Evolutionary conservation across 1,284 basidiomycete species (phyloP).

Genomic region (Quambalaria eucalypti): DNA sequence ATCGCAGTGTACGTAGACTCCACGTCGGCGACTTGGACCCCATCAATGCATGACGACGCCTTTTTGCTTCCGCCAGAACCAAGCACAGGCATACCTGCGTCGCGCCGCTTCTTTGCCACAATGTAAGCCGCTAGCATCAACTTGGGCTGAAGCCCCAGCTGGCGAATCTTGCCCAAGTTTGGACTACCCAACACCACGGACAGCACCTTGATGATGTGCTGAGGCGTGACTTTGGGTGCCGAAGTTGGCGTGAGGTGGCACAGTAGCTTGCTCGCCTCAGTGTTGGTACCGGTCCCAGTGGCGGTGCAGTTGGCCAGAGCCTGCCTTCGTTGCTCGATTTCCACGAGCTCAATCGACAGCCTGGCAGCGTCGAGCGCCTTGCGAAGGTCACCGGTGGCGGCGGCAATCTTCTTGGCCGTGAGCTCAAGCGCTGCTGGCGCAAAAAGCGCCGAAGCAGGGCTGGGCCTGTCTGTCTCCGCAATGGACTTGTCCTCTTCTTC

Average conservation of each 20-base stretch:
- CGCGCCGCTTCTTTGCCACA: constrained; percentile 20
- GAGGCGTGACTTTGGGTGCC: constrained; percentile 38
- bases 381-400: constrained; percentile 48
- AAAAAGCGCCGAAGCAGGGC: constrained; percentile 33
- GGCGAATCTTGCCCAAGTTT: constrained; percentile 33
- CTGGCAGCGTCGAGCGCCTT: constrained; percentile 47
- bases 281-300: background rate
- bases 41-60: background rate
- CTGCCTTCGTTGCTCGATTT: constrained; percentile 32
- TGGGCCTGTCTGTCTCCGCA: background rate
- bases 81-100: constrained; percentile 15
- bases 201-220: constrained; percentile 42
- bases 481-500: background rate
- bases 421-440: constrained; percentile 46
- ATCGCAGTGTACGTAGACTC: constrained; percentile 32
- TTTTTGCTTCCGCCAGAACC: constrained; percentile 8
- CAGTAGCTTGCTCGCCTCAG: constrained; percentile 16
- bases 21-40: constrained; percentile 24
- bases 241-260: constrained; percentile 18
- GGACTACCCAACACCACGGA: constrained; percentile 35
- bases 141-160: constrained; percentile 39
- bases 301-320: constrained; percentile 8
- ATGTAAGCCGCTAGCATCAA: constrained; percentile 35
- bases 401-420: constrained; percentile 48
- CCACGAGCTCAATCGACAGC: constrained; percentile 45